phyloP scores from a whole-genome alignment of 2,329 filamentous ascomycete genomes.

The Mollisiaceae sp. region DNA sequence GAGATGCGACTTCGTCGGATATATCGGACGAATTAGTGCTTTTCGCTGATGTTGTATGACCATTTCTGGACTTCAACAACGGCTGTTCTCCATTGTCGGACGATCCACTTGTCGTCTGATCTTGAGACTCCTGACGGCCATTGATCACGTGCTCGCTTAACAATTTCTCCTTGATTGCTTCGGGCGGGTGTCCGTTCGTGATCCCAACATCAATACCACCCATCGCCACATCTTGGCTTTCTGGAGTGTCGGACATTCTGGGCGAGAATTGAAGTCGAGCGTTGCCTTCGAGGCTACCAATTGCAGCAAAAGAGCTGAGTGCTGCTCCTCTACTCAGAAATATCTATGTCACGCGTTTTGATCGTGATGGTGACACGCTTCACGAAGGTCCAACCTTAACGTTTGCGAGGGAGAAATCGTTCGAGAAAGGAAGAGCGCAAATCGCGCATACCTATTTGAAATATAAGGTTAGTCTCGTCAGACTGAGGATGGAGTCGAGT shows the following conservation, averaged over 20 bases:
- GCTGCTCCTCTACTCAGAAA: not conserved
- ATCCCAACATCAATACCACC: not conserved
- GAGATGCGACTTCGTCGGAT: not conserved
- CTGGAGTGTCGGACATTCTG: not conserved
- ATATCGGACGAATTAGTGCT: not conserved
- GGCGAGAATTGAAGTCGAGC: not conserved
- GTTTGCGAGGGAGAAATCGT: not conserved
- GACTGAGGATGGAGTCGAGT: not conserved
- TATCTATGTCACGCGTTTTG: not conserved
- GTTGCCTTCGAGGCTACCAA: not conserved
- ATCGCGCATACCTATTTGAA: not conserved
- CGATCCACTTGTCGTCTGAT: not conserved
- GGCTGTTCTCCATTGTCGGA: not conserved
- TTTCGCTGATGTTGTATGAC: not conserved
- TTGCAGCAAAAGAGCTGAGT: not conserved
- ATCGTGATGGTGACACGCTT: not conserved
- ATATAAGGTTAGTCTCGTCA: not conserved
- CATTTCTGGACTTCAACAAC: not conserved
- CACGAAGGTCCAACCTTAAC: not conserved
- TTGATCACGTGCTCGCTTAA: not conserved
- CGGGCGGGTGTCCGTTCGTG: not conserved
- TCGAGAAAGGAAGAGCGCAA: not conserved
- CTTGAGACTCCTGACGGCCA: not conserved
- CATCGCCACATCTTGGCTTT: not conserved
- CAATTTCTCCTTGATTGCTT: not conserved